phyloP scores from a whole-genome alignment of 2,329 filamentous ascomycete species.

The Pestalotiopsis sp. region DNA sequence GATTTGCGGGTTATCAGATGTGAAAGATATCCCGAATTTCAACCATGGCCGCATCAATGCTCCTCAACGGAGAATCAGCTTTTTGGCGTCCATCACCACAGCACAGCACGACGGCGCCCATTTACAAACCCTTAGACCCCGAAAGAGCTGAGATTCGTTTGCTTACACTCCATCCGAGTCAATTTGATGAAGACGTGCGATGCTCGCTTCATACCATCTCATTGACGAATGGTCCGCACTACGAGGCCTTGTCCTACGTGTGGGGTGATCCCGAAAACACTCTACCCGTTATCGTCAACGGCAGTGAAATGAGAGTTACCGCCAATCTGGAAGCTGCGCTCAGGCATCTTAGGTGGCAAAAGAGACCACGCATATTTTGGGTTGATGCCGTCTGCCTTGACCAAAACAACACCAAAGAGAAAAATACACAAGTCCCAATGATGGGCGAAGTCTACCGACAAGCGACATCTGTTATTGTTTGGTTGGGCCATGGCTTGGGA shows the following conservation, averaged over 20 bases:
- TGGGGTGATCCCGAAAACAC: not conserved
- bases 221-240: conserved; percentile 10
- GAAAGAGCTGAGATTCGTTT: conserved; percentile 14
- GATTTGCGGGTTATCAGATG: too few relatives aligned
- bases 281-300: not conserved
- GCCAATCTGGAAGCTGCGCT: not conserved
- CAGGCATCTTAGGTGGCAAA: not conserved
- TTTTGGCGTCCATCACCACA: not conserved
- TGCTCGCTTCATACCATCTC: conserved; percentile 18
- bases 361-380: not conserved
- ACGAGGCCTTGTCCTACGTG: not conserved
- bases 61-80: not conserved
- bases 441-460: not conserved
- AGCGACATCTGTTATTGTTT: not conserved
- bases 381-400: not conserved
- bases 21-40: too few relatives aligned
- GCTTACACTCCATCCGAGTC: conserved; percentile 15
- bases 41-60: too few relatives aligned
- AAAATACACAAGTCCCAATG: not conserved
- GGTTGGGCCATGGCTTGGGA: not conserved
- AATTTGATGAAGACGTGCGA: conserved; percentile 18
- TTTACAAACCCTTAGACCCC: not conserved
- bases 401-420: not conserved
- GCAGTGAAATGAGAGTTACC: not conserved
- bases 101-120: not conserved